Conservation (phyloP, 257 asterid genomes). For the Rubia yunnanensis region DNA sequence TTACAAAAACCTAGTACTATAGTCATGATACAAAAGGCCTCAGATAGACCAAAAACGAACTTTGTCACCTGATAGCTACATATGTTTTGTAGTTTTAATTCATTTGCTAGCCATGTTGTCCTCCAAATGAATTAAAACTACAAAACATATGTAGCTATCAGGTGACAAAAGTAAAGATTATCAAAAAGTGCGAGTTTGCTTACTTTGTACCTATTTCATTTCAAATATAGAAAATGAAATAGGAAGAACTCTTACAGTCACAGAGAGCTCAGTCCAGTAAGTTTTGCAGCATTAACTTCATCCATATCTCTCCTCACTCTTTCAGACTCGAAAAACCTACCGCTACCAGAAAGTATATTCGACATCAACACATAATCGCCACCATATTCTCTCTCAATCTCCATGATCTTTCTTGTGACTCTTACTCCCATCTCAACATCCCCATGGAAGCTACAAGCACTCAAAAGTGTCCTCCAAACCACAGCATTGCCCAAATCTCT, state of each 20-base stretch:
- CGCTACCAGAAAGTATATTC: slow-evolving; percentile 51
- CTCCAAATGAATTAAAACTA: too few species aligned
- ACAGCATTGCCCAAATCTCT: slow-evolving; percentile 33
- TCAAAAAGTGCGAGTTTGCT: too few species aligned
- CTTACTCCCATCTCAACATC: slow-evolving; percentile 61
- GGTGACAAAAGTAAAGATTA: too few species aligned
- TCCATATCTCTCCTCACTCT: slow-evolving; percentile 47
- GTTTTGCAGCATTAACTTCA: slow-evolving; percentile 10
- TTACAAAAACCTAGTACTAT: too few species aligned
- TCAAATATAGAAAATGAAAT: neutral
- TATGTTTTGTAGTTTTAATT: too few species aligned
- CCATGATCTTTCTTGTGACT: slow-evolving; percentile 41
- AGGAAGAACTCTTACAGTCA: slow-evolving; percentile 7
- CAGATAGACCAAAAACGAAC: too few species aligned
- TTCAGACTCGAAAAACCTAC: slow-evolving; percentile 61
- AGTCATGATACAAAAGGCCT: too few species aligned
- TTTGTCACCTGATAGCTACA: too few species aligned
- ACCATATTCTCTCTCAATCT: slow-evolving; percentile 52
- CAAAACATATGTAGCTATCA: too few species aligned
- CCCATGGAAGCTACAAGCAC: slow-evolving; percentile 24
- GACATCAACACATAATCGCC: slow-evolving; percentile 75
- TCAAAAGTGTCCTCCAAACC: slow-evolving; percentile 71
- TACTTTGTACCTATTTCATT: neutral
- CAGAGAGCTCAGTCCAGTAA: slow-evolving; percentile 43
- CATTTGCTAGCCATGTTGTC: too few species aligned